phyloP scores from a whole-genome alignment of 1,139 yeast species.

The Geotrichum armillariae region DNA sequence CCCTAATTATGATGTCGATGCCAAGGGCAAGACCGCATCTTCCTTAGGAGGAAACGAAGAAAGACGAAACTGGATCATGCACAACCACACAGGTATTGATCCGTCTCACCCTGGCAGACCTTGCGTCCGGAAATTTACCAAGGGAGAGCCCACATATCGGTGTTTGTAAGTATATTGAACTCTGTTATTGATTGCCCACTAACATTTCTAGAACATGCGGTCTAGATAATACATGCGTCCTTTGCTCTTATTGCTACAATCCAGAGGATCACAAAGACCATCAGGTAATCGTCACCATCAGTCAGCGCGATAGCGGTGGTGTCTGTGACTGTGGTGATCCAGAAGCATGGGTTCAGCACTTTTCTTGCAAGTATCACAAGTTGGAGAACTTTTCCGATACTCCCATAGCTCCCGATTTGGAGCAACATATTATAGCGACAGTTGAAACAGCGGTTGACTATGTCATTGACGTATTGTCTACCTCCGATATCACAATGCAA shows the following conservation, averaged over 20 bases:
- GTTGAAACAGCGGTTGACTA: conserved; percentile 66
- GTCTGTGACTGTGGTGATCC: conserved; percentile 95
- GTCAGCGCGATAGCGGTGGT: conserved; percentile 84
- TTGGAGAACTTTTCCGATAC: conserved; percentile 28
- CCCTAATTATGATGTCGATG: conserved; percentile 35
- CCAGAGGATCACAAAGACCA: conserved; percentile 75
- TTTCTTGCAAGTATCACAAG: conserved; percentile 51
- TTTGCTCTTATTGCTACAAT: conserved; percentile 77
- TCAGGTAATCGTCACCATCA: conserved; percentile 67
- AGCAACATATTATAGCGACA: conserved; percentile 38
- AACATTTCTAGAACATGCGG: conserved; percentile 59
- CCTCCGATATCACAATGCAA: conserved; percentile 45
- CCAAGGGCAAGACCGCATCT: conserved; percentile 13
- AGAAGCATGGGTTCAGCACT: conserved; percentile 65
- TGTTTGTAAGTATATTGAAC: conserved; percentile 53
- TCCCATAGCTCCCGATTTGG: conserved; percentile 33
- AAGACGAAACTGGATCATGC: conserved; percentile 29
- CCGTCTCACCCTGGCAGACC: conserved; percentile 64
- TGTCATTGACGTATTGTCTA: conserved; percentile 65
- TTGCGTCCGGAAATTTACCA: conserved; percentile 71
- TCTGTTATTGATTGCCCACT: not conserved
- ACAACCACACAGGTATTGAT: conserved; percentile 27
- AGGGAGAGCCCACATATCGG: conserved; percentile 86
- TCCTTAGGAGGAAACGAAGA: not conserved
- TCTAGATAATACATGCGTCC: conserved; percentile 80